phyloP scores from a whole-genome alignment of 257 asterid genomes.

The Salvia miltiorrhiza region DNA sequence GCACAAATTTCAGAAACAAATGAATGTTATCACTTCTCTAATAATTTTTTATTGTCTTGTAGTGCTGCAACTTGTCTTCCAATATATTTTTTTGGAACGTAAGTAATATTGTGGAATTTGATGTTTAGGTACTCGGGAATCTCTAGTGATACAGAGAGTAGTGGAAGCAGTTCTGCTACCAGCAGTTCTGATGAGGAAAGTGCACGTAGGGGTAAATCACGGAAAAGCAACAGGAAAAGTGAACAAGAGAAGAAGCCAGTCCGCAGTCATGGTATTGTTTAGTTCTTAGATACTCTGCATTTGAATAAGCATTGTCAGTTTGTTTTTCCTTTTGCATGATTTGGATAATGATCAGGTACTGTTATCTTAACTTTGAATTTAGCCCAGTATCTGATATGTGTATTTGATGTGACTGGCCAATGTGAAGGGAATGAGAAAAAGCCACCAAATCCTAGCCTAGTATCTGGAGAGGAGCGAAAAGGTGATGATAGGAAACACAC shows the following conservation, averaged over 20 bases:
- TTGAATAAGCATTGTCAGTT: neutral
- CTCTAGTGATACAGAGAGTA: conserved; percentile 62
- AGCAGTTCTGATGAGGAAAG: conserved; percentile 68
- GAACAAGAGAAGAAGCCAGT: conserved; percentile 33
- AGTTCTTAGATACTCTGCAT: conserved; percentile 3
- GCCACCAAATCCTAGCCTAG: conserved; percentile 25
- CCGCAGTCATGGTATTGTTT: conserved; percentile 32
- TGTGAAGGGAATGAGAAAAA: conserved; percentile 38
- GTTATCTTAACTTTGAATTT: neutral
- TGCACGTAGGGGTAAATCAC: conserved; percentile 30
- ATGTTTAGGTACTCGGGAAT: conserved; percentile 57
- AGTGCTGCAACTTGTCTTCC: neutral
- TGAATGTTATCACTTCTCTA: neutral
- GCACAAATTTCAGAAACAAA: neutral
- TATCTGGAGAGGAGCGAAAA: conserved; percentile 34
- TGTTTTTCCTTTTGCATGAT: conserved; percentile 1
- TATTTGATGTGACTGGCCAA: neutral
- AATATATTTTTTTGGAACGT: no score
- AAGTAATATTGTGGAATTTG: neutral
- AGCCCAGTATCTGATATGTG: conserved; percentile 13
- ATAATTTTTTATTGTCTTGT: conserved; percentile 5
- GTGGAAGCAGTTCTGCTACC: conserved; percentile 46
- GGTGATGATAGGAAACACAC: conserved; percentile 27
- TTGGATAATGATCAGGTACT: neutral
- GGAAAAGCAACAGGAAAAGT: conserved; percentile 26